Evolutionary conservation across 345 rosid genomes (phyloP), one percentile per base, ranked within the genome.

Genomic region (Ailanthus altissimus): DNA sequence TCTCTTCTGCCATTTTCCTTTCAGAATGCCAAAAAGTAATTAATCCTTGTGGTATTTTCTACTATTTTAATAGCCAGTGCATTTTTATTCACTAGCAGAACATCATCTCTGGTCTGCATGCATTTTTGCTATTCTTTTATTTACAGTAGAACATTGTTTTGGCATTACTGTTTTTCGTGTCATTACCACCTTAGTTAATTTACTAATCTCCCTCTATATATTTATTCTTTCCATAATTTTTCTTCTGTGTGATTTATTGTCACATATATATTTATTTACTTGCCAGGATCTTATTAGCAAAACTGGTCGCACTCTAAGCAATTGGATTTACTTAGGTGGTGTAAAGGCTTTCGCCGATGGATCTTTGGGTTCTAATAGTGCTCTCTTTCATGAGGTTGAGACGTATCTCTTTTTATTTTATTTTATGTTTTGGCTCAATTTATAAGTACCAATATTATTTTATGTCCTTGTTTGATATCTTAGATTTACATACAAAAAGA

Each of bases 311-410:
- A 77, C 75, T 53, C 47, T 91, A 62, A 94, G 97, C 72, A 83
- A 89, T 66, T 84, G 95, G 95, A 78, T 91, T 77, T 91, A 94
- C 79, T 84, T 90, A 70, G 95, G 99, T 67, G 99, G 99, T 46
- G 92, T 95, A 77, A 93, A 95, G 88, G 98, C 93, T 57, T 95
- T 91, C 84, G 88, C 88, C 61, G 99, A 95, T 87, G 99, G 99
- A 45, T 91, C 99, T 79, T 77, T 93, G 73, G 97, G 98, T 68
- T 90, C 98, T 43, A 88, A 83, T 58, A 93, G 97, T 83, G 99
- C 98, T 75, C 93, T 93, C n/a, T 89, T 95, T 75, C 74, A 88
- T 74, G 96, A 93, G 93, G 97, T 32, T 94, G 76, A 85, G 82
- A 32, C 42, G 66, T 21, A 71, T 81, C 25, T 36, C 36, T 59